Evolutionary conservation across 2,329 filamentous ascomycete genomes (phyloP).

Genomic region (Pestalotiopsis sp.): DNA sequence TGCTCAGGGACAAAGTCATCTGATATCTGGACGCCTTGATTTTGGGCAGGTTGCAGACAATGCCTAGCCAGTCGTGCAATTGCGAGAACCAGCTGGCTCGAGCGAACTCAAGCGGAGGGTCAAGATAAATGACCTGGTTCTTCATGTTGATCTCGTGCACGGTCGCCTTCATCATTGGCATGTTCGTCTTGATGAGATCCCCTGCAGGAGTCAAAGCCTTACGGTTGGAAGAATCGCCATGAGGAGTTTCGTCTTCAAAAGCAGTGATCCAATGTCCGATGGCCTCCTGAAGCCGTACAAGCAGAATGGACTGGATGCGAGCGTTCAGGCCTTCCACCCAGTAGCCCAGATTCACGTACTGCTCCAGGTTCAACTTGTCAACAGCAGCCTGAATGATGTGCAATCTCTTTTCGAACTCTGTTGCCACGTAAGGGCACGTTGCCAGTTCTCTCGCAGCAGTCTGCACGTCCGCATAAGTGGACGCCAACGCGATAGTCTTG

Average conservation of each 20-base stretch:
- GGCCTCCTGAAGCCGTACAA: conserved; percentile 81
- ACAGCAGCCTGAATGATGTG: conserved; percentile 89
- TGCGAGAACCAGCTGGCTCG: conserved; percentile 92
- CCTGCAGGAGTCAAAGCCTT: conserved; percentile 46
- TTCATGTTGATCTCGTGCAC: conserved; percentile 96
- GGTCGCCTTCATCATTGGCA: conserved; percentile 70
- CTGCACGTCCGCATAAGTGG: conserved; percentile 79
- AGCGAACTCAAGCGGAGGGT: conserved; percentile 89
- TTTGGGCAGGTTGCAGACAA: conserved; percentile 89
- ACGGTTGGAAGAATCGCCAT: conserved; percentile 53
- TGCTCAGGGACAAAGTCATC: conserved; percentile 69
- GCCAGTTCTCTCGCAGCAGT: conserved; percentile 82
- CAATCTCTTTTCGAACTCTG: conserved; percentile 78
- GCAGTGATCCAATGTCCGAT: conserved; percentile 85
- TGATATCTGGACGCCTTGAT: conserved; percentile 96
- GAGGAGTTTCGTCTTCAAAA: conserved; percentile 65
- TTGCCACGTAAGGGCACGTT: conserved; percentile 78
- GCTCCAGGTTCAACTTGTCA: conserved; percentile 94
- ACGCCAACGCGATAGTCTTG: conserved; percentile 78
- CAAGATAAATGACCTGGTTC: conserved; percentile 95
- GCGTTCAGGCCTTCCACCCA: conserved; percentile 90
- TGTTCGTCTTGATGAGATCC: conserved; percentile 49
- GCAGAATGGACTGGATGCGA: conserved; percentile 78
- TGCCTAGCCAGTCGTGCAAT: conserved; percentile 88
- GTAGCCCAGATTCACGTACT: conserved; percentile 87